Evolutionary conservation across 140 eudicot species (phyloP).

Genomic region (Anethum foeniculum): DNA sequence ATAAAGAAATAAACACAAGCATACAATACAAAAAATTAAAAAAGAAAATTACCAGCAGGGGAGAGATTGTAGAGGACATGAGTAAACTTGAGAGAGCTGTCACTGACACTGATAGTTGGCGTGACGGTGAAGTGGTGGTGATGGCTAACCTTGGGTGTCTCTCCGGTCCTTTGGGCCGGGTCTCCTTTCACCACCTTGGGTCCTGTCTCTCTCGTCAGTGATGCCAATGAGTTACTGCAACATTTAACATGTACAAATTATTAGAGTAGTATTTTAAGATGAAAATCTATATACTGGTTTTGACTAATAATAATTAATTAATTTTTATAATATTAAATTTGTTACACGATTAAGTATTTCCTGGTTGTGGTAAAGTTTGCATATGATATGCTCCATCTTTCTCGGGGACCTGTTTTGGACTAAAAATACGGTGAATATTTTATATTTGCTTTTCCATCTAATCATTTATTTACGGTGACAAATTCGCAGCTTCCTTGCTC

Average conservation of each 20-base stretch:
- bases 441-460: background rate
- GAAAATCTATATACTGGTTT: too few species aligned
- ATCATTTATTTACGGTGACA: background rate
- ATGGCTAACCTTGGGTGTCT: conserved; percentile 39
- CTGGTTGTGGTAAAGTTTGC: background rate
- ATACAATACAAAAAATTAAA: background rate
- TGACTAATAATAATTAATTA: too few species aligned
- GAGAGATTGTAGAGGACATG: conserved; percentile 92
- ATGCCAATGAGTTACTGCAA: conserved; percentile 80
- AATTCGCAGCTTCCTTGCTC: background rate
- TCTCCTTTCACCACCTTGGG: conserved; percentile 83
- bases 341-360: too few species aligned
- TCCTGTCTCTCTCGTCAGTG: conserved; percentile 77
- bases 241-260: background rate
- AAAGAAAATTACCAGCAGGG: conserved; percentile 50
- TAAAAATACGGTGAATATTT: background rate
- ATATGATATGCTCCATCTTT: background rate
- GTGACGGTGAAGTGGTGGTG: conserved; percentile 34
- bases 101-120: conserved; percentile 54
- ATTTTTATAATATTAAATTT: too few species aligned
- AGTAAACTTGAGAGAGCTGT: conserved; percentile 78
- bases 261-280: too few species aligned
- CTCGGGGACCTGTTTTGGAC: background rate
- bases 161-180: conserved; percentile 43
- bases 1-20: background rate